Conservation (phyloP, 768 basidiomycete species). For the Panellus pusillus region DNA sequence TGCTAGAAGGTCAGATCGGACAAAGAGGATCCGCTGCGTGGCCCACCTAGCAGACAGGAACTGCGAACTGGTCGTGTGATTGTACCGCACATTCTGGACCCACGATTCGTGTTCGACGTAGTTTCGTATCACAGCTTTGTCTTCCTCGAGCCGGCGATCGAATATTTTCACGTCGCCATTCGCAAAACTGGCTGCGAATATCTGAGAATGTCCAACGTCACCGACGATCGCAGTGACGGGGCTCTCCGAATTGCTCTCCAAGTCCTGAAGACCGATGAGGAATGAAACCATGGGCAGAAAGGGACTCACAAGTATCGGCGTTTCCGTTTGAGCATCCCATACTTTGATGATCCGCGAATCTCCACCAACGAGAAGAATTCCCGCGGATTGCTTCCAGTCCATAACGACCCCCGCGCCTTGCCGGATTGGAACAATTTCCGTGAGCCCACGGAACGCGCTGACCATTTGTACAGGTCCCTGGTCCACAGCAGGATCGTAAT, state of each 20-base stretch:
- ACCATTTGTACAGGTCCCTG: slow-evolving; percentile 86
- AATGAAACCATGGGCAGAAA: neutral
- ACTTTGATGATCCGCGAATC: slow-evolving; percentile 86
- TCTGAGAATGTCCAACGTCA: slow-evolving; percentile 71
- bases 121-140: slow-evolving; percentile 77
- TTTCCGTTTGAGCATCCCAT: slow-evolving; percentile 95
- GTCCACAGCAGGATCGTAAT: slow-evolving; percentile 77
- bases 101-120: slow-evolving; percentile 80
- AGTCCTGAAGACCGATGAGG: slow-evolving; percentile 53
- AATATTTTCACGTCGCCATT: slow-evolving; percentile 89
- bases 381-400: slow-evolving; percentile 91
- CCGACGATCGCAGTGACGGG: slow-evolving; percentile 85
- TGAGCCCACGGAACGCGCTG: slow-evolving; percentile 87
- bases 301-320: slow-evolving; percentile 61
- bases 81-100: slow-evolving; percentile 89
- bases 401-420: slow-evolving; percentile 83
- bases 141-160: slow-evolving; percentile 84
- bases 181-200: slow-evolving; percentile 88
- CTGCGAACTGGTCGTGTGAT: slow-evolving; percentile 65
- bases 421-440: slow-evolving; percentile 71
- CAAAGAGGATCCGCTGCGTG: slow-evolving; percentile 45
- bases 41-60: slow-evolving; percentile 89
- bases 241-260: slow-evolving; percentile 87
- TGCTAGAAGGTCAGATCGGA: slow-evolving; percentile 30
- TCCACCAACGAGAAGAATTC: slow-evolving; percentile 85